A percentile compares a stretch with the other conserved stretches of the same genome.
Evolutionary conservation across 2,329 filamentous ascomycete species (phyloP).

Genomic region (Sporothrix luriei): DNA sequence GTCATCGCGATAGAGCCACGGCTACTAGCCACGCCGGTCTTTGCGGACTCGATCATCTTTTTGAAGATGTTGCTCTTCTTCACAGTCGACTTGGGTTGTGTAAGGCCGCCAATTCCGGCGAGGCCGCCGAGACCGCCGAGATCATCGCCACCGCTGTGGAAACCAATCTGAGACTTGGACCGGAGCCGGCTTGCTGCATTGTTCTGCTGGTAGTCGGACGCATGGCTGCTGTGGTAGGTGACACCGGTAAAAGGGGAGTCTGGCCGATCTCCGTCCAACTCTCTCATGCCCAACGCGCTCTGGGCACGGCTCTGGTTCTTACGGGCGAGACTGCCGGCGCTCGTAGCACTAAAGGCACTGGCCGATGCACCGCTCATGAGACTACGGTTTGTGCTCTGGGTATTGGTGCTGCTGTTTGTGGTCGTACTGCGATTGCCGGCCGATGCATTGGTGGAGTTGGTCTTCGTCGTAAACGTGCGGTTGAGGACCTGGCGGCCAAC

Average conservation of each 20-base stretch:
- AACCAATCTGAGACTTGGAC: conserved; percentile 68
- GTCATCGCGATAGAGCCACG: conserved; percentile 76
- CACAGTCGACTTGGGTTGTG: conserved; percentile 68
- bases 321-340: conserved; percentile 87
- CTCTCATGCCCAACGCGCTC: conserved; percentile 65
- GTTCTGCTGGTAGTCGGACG: conserved; percentile 55
- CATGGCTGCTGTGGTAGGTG: conserved; percentile 91
- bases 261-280: conserved; percentile 58
- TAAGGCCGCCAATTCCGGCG: conserved; percentile 75
- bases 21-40: conserved; percentile 88
- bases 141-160: conserved; percentile 56
- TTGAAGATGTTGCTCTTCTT: conserved; percentile 89
- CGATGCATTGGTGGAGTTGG: conserved; percentile 77
- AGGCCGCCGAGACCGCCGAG: conserved; percentile 46
- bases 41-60: conserved; percentile 90
- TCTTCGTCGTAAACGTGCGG: conserved; percentile 86
- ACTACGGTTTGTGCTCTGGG: conserved; percentile 77
- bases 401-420: conserved; percentile 68
- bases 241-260: conserved; percentile 72
- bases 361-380: conserved; percentile 94
- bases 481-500: conserved; percentile 69
- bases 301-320: conserved; percentile 63
- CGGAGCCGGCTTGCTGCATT: conserved; percentile 40
- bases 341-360: conserved; percentile 88
- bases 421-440: conserved; percentile 68